These are phyloP conservation scores for Nepenthes mirabilis DNA, from an alignment of 148 eudicot genomes.

Conservation along the genomic window DNA sequence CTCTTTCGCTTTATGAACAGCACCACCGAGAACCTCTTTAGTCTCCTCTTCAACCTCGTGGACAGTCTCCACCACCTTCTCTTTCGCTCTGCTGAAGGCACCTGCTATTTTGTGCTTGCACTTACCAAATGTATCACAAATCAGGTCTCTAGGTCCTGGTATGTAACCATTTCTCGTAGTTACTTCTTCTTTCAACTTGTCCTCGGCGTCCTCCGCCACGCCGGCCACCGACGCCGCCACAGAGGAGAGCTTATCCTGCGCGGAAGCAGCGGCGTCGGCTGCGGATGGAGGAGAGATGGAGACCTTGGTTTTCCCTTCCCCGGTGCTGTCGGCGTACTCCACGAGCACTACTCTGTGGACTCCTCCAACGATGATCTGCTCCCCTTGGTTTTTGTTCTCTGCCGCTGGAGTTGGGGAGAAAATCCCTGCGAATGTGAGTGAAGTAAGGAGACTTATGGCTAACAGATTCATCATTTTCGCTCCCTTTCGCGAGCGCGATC, in stretches of 20 bases:
- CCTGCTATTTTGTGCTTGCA: slow-evolving; percentile 29
- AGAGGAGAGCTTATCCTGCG: slow-evolving; percentile 7
- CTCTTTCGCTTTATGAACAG: slow-evolving; percentile 4
- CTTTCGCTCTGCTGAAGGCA: slow-evolving; percentile 21
- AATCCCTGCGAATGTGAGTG: slow-evolving; percentile 40
- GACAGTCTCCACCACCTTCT: slow-evolving; percentile 7
- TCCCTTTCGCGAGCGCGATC: no score
- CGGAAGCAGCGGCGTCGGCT: slow-evolving; percentile 42
- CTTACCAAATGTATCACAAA: slow-evolving; percentile 40
- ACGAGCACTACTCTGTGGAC: slow-evolving; percentile 55
- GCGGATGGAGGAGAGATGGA: slow-evolving; percentile 49
- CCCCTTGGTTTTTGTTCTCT: neutral
- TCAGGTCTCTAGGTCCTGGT: slow-evolving; percentile 21
- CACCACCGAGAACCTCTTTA: neutral
- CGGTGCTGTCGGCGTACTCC: slow-evolving; percentile 39
- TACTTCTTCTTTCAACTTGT: slow-evolving; percentile 8
- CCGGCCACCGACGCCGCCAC: slow-evolving; percentile 7
- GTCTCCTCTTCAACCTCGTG: slow-evolving; percentile 10
- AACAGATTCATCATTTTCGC: slow-evolving; percentile 50
- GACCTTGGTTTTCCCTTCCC: slow-evolving; percentile 48
- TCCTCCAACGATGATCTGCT: slow-evolving; percentile 37
- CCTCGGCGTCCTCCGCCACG: slow-evolving; percentile 29
- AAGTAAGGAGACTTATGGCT: slow-evolving; percentile 32
- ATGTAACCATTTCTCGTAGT: neutral
- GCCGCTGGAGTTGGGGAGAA: slow-evolving; percentile 33